phyloP scores from a whole-genome alignment of 2,329 filamentous ascomycete species.

The Verticillium nonalfalfae region DNA sequence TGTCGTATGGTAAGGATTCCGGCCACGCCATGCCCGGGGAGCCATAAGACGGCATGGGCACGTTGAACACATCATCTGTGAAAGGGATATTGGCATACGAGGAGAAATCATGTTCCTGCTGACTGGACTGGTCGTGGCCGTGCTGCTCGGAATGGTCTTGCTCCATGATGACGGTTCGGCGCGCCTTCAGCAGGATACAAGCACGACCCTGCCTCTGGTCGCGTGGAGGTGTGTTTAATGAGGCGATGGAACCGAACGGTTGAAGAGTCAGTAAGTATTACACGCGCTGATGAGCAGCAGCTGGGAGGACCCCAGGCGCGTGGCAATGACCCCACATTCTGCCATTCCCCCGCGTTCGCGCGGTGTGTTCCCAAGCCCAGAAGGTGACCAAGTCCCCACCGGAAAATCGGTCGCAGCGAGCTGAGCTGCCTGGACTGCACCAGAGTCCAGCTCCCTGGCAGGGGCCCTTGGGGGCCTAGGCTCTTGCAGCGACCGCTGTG shows the following conservation, averaged over 20 bases:
- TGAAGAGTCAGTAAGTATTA: background rate
- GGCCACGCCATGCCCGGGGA: conserved; percentile 12
- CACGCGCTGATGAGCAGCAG: background rate
- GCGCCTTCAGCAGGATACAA: background rate
- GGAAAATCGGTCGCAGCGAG: background rate
- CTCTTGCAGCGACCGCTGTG: background rate
- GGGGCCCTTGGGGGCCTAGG: background rate
- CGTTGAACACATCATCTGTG: conserved; percentile 4
- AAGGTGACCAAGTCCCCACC: background rate
- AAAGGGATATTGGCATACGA: background rate
- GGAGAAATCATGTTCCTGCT: background rate
- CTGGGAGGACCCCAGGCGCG: background rate
- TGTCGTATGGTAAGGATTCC: conserved; percentile 9
- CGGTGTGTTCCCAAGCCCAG: background rate
- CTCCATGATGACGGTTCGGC: background rate
- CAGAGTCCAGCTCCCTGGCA: background rate
- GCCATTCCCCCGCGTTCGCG: background rate
- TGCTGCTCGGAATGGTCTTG: background rate
- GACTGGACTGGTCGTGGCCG: background rate
- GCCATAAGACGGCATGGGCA: conserved; percentile 9
- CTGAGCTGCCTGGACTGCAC: background rate
- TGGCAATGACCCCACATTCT: conserved; percentile 1
- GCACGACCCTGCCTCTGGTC: background rate
- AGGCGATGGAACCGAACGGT: background rate
- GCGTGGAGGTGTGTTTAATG: background rate